Evolutionary conservation across 78 protist species (phyloP).

Genomic region (Dictyostelium capitatum): DNA sequence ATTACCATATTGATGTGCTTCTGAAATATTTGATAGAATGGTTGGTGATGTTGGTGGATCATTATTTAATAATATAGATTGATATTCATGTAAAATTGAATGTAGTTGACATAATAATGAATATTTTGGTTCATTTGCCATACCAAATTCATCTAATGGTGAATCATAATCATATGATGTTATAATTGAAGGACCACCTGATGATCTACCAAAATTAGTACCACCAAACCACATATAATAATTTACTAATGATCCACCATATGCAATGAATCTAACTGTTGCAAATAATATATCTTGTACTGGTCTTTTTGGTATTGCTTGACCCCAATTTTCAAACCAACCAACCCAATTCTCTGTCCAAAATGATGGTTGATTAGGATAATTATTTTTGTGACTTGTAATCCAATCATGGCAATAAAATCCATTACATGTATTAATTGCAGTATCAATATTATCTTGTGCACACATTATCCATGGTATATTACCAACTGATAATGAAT

Average conservation of each 20-base stretch:
- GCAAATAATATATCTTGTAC: constrained; percentile 20
- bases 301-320: constrained; percentile 22
- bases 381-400: background rate
- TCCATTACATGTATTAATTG: constrained; percentile 23
- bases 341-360: constrained; percentile 60
- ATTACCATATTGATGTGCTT: background rate
- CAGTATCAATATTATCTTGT: constrained; percentile 17
- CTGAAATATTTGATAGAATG: background rate
- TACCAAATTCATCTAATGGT: constrained; percentile 56
- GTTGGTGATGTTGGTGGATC: background rate
- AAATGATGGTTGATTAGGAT: constrained; percentile 40
- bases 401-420: constrained; percentile 66
- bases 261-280: constrained; percentile 3
- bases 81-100: background rate
- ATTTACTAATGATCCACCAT: constrained; percentile 42
- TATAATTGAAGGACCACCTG: constrained; percentile 21
- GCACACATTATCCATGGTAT: constrained; percentile 74
- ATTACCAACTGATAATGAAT: constrained; percentile 16
- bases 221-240: constrained; percentile 87
- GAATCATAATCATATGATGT: constrained; percentile 80
- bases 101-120: background rate
- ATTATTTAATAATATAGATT: background rate
- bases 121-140: constrained; percentile 41
- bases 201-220: constrained; percentile 62
- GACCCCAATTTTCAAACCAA: constrained; percentile 24